phyloP scores from a whole-genome alignment of 164 flowering plant species.

The Berberis thunbergii region DNA sequence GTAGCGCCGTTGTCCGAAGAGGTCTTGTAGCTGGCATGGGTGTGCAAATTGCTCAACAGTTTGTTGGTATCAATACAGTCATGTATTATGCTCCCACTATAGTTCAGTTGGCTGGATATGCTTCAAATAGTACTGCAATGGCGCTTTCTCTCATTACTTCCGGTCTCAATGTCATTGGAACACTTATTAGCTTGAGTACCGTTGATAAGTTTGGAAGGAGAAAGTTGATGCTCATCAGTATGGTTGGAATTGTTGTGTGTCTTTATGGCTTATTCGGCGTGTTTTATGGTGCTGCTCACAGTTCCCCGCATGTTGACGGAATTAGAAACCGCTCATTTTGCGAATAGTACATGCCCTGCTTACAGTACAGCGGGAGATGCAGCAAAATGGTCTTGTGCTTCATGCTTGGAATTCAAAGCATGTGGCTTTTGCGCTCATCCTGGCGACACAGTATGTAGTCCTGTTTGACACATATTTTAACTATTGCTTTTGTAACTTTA shows the following conservation, averaged over 20 bases:
- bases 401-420: constrained; percentile 39
- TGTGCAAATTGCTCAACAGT: constrained; percentile 82
- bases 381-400: constrained; percentile 60
- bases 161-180: constrained; percentile 68
- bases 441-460: constrained; percentile 23
- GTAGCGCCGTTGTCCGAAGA: constrained; percentile 36
- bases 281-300: constrained; percentile 33
- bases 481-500: no score
- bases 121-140: constrained; percentile 68
- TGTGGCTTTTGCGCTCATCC: constrained; percentile 64
- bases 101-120: constrained; percentile 18
- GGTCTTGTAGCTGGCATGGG: constrained; percentile 80
- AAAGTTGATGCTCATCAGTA: constrained; percentile 49
- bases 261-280: constrained; percentile 27
- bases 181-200: constrained; percentile 52
- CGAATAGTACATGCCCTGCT: constrained; percentile 49
- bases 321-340: constrained; percentile 40
- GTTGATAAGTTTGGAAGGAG: constrained; percentile 75
- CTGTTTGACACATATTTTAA: no score
- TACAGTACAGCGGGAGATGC: constrained; percentile 23
- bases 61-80: constrained; percentile 88
- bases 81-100: constrained; percentile 82
- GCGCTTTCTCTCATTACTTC: constrained; percentile 78
- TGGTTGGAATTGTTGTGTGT: constrained; percentile 56
- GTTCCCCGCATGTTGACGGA: constrained; percentile 40